phyloP scores from a whole-genome alignment of 1,284 basidiomycete species.

The Pyrrhoderma lamaoense region DNA sequence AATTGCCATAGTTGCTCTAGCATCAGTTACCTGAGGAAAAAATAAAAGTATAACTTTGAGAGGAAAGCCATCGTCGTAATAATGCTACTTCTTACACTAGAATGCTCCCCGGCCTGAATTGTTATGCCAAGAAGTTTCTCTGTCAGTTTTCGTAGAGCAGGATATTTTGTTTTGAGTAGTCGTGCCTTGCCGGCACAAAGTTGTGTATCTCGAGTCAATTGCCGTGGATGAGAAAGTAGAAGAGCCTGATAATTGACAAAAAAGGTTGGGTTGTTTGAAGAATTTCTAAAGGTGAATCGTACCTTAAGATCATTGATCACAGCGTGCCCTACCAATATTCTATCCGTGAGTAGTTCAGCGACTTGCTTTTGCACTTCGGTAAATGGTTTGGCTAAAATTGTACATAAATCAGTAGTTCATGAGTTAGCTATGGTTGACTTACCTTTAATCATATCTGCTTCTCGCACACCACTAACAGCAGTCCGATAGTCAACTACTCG shows the following conservation, averaged over 20 bases:
- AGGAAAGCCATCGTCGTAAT: background rate
- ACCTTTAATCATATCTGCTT: conserved; percentile 69
- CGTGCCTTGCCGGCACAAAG: conserved; percentile 48
- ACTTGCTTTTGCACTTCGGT: conserved; percentile 77
- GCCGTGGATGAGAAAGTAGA: conserved; percentile 82
- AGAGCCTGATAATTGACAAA: conserved; percentile 50
- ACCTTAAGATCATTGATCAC: conserved; percentile 89
- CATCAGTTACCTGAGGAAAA: conserved; percentile 72
- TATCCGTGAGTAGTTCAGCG: conserved; percentile 70
- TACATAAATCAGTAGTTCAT: background rate
- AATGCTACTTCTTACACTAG: conserved; percentile 47
- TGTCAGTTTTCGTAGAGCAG: conserved; percentile 77
- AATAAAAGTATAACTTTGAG: background rate
- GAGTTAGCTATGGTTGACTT: conserved; percentile 20
- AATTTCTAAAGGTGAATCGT: conserved; percentile 18
- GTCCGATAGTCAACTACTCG: conserved; percentile 93
- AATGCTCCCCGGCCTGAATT: conserved; percentile 87
- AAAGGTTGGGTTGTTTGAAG: background rate
- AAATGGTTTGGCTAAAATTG: conserved; percentile 62
- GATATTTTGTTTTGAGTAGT: conserved; percentile 54
- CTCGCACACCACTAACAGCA: conserved; percentile 82
- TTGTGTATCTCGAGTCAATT: conserved; percentile 81
- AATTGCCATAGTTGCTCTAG: conserved; percentile 92
- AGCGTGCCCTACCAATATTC: conserved; percentile 90
- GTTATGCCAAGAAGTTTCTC: conserved; percentile 75